These are phyloP conservation scores for Discostella stelligeroides DNA, from an alignment of 108 stramenopile species.

Conservation along the genomic window DNA sequence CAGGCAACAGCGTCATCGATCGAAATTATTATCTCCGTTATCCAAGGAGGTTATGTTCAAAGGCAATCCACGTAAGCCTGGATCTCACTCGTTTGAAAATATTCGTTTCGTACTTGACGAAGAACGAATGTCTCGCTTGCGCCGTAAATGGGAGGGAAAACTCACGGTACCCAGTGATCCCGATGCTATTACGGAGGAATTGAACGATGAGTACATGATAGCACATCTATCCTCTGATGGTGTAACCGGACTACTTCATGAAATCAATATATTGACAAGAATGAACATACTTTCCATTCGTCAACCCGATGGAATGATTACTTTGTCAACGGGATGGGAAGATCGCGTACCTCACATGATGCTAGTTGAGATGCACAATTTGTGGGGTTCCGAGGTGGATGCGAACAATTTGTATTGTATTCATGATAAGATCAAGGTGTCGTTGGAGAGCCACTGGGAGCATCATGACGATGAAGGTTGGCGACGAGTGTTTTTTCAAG, in stretches of 20 bases:
- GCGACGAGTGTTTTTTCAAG: constrained; percentile 34
- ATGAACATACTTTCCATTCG: constrained; percentile 52
- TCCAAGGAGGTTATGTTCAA: constrained; percentile 53
- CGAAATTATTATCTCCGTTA: constrained; percentile 26
- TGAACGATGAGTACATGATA: constrained; percentile 50
- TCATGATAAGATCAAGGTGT: constrained; percentile 26
- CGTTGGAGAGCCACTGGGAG: constrained; percentile 43
- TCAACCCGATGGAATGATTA: constrained; percentile 43
- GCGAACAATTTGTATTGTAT: constrained; percentile 52
- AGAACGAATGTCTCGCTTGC: constrained; percentile 31
- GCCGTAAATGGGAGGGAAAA: constrained; percentile 12
- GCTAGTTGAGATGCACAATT: constrained; percentile 64
- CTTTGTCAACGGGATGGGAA: constrained; percentile 62
- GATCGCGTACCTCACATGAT: constrained; percentile 60
- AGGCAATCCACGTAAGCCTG: constrained; percentile 64
- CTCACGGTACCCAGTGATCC: not conserved
- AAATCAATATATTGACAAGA: constrained; percentile 56
- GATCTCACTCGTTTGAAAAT: constrained; percentile 65
- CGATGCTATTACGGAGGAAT: constrained; percentile 6
- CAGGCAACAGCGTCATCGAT: constrained; percentile 73
- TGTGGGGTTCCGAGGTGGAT: constrained; percentile 61
- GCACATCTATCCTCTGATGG: constrained; percentile 54
- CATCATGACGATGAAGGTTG: constrained; percentile 51
- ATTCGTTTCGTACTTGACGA: constrained; percentile 53
- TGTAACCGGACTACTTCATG: constrained; percentile 68